Evolutionary conservation across 345 rosid species (phyloP), one percentile per base, ranked within the genome.

Genomic region (Hibiscus mutabilis): DNA sequence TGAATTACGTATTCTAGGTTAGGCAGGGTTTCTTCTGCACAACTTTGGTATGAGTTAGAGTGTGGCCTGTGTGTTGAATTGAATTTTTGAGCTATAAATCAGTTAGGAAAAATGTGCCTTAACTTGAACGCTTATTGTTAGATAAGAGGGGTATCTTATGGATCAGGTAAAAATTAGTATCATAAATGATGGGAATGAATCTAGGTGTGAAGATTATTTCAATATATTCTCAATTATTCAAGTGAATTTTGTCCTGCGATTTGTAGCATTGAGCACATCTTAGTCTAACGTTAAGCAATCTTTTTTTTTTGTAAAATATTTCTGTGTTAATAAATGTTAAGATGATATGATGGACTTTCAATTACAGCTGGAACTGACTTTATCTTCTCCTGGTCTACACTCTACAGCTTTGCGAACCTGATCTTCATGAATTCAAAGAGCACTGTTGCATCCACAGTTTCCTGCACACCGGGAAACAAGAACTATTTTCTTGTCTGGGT

Each of bases 391-490:
- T 60, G 59, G 40, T 16, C 44, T 66, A 49, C 18, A 49, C 55
- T 16, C 19, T 49, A 71, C 77, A 77, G 80, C 76, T 73, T 51
- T 40, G 59, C 21, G 19, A 73, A 46, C 71, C 47, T 74, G 69
- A 70, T 71, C 55, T 44, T 82, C 78, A 85, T 82, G 86, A 85
- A 75, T 82, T 80, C 88, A 79, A 85, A 63, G 69, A 75, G 79
- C 75, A 47, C 81, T 81, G 86, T 74, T 74, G 76, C 82, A 81
- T 79, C 78, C 60, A 73, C 82, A 44, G 88, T 83, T 85, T 85
- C 88, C 88, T 85, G 86, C 88, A 77, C 76, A 63, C 83, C 72
- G 84, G 86, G 86, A 83, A 85, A 83, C 88, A 83, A 83, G 78
- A 81, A 51, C 72, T n/a, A 16, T 76, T 77, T 73, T 76, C 79